phyloP scores from a whole-genome alignment of 2,329 filamentous ascomycete genomes.

The Colletotrichum sp. region DNA sequence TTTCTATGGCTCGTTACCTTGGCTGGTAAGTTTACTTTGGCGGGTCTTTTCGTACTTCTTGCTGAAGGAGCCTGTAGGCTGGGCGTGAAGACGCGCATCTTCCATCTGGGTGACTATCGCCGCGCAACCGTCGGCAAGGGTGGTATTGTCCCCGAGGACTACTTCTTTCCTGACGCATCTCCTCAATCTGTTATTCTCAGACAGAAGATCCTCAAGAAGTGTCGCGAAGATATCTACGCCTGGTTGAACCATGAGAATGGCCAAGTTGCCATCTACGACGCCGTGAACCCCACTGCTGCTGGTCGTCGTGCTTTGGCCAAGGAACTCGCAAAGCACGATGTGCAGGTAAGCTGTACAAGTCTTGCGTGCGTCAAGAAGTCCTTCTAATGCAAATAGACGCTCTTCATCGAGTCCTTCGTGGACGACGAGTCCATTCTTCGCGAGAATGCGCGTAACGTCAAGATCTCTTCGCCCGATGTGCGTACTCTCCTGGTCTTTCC shows the following conservation, averaged over 20 bases:
- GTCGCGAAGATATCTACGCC: conserved; percentile 93
- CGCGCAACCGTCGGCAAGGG: conserved; percentile 86
- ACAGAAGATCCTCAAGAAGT: conserved; percentile 97
- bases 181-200: conserved; percentile 90
- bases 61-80: conserved; percentile 61
- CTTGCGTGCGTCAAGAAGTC: neutral
- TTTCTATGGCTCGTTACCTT: conserved; percentile 92
- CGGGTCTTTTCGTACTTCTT: conserved; percentile 15
- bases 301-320: conserved; percentile 87
- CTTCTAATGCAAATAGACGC: conserved; percentile 61
- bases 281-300: conserved; percentile 88
- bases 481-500: conserved; percentile 32
- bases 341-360: conserved; percentile 65
- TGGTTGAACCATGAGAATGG: conserved; percentile 98
- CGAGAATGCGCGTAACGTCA: conserved; percentile 96
- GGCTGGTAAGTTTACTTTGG: conserved; percentile 68
- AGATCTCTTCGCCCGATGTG: conserved; percentile 96
- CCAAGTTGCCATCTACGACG: conserved; percentile 98
- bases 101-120: conserved; percentile 96
- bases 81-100: conserved; percentile 96
- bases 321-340: conserved; percentile 97
- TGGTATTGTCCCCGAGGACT: conserved; percentile 90
- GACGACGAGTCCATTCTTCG: conserved; percentile 92
- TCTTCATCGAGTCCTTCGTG: conserved; percentile 96
- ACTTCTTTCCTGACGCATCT: conserved; percentile 95